Conservation (phyloP, 2,329 filamentous ascomycete genomes). For the Ceratocystis cubensis region DNA sequence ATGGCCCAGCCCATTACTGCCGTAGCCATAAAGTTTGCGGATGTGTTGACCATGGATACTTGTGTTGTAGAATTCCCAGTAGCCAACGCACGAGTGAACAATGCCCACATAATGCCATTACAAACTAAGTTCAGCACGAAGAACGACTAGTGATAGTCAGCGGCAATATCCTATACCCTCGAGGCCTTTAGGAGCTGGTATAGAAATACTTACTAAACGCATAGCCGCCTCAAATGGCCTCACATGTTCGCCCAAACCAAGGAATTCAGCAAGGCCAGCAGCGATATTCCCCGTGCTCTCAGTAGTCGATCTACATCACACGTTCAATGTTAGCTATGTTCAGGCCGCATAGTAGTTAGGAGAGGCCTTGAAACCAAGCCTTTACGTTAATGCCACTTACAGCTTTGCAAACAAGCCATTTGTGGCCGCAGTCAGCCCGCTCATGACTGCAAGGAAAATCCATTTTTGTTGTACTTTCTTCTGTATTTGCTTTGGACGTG, state of each 20-base stretch:
- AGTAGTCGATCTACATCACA: conserved; percentile 40
- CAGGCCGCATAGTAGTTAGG: background rate
- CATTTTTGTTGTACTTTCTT: conserved; percentile 32
- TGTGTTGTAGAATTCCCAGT: conserved; percentile 63
- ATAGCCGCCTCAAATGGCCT: conserved; percentile 37
- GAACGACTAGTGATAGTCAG: conserved; percentile 43
- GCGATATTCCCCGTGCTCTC: conserved; percentile 41
- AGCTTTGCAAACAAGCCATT: conserved; percentile 78
- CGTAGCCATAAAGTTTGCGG: conserved; percentile 68
- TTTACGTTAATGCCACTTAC: conserved; percentile 34
- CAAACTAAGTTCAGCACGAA: conserved; percentile 63
- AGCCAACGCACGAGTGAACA: conserved; percentile 69
- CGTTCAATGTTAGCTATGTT: background rate
- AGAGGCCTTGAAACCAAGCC: background rate
- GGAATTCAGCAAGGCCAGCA: conserved; percentile 31
- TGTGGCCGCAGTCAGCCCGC: conserved; percentile 64
- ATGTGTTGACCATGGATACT: conserved; percentile 72
- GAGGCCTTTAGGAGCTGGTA: background rate
- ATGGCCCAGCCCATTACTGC: conserved; percentile 57
- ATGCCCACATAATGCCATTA: conserved; percentile 72
- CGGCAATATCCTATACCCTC: background rate
- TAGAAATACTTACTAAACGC: conserved; percentile 34
- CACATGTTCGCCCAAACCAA: conserved; percentile 35
- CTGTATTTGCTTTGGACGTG: background rate
- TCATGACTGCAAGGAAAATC: conserved; percentile 59